Evolutionary conservation across 148 eudicot genomes (phyloP), one percentile per base, ranked within the genome.

Genomic region (Pharnaceum exiguum): DNA sequence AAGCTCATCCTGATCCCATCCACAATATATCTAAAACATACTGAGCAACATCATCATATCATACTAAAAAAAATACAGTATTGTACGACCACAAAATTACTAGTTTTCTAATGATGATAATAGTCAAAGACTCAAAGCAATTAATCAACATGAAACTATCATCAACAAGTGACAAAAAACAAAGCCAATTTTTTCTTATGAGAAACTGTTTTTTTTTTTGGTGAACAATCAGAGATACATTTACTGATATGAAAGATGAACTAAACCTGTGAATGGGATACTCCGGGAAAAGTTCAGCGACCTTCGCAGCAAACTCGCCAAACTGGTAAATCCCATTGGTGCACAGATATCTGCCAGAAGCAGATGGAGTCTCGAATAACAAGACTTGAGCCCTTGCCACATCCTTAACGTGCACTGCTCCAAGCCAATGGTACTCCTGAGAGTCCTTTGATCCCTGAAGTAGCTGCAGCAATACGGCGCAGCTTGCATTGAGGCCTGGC

Each of bases 341-440:
- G 76, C 97, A 87, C 43, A 90, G 87, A 66, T 90, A 76, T 66
- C 97, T 70, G 27, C 97, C 97, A 62, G 86, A 78, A 60, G 95
- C 95, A 63, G 57, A 55, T 38, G 87, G 80, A 29, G 69, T 72
- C 75, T 90, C 93, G 55, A 79, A 80, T 11, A 87, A 66, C 71
- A 84, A 49, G 5, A 90, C 67, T 64, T 87, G 97, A 32, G 95
- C 93, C 74, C 61, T 54, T 1, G 89, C 97, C 38, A 90, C 97
- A 71, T 90, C 95, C 66, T 75, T 84, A 39, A 90, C 95, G 46
- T 90, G 97, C 42, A 90, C 89, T 35, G 87, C 95, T 15, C 97
- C 95, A 17, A 87, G 69, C 97, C 97, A 90, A 49, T 84, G 76
- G 63, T 75, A 84, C 59, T 90, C 93, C 60, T 90, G 97, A 9